A percentile compares a stretch with the other conserved stretches of the same genome.
Conservation (phyloP, 1,139 yeast species). For the Taphrina wiesneri region DNA sequence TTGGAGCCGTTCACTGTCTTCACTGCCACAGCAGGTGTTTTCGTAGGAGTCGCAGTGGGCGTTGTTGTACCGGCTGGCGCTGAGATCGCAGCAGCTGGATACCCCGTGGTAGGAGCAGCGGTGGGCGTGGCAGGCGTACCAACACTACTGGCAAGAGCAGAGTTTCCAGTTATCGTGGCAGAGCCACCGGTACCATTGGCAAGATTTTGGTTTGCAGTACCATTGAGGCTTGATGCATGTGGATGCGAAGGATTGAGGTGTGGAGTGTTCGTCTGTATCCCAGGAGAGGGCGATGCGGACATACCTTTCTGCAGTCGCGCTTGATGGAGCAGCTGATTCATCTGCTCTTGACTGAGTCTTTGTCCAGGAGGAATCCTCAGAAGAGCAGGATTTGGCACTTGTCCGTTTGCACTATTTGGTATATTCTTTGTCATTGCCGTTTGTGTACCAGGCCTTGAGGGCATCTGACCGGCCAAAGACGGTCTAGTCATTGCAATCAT, state of each 20-base stretch:
- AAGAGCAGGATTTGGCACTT: constrained; percentile 39
- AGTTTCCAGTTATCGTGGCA: background rate
- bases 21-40: background rate
- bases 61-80: background rate
- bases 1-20: background rate
- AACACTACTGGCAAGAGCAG: background rate
- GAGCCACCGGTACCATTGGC: background rate
- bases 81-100: constrained; percentile 38
- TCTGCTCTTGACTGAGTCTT: constrained; percentile 42
- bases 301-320: constrained; percentile 21
- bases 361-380: constrained; percentile 40
- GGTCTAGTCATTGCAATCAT: constrained; percentile 15
- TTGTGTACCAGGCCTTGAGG: constrained; percentile 4
- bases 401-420: constrained; percentile 4
- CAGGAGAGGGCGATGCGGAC: constrained; percentile 19
- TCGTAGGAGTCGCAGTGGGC: background rate
- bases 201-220: background rate
- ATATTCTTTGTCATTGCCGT: background rate
- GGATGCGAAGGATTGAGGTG: background rate
- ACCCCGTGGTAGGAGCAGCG: constrained; percentile 29
- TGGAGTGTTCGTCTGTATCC: background rate
- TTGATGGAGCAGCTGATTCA: constrained; percentile 42
- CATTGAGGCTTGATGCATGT: background rate
- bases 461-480: constrained; percentile 34
- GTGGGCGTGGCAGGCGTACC: background rate